Base-by-base conservation (phyloP, 2,329 filamentous ascomycete species). In the Colletotrichum incanum region DNA sequence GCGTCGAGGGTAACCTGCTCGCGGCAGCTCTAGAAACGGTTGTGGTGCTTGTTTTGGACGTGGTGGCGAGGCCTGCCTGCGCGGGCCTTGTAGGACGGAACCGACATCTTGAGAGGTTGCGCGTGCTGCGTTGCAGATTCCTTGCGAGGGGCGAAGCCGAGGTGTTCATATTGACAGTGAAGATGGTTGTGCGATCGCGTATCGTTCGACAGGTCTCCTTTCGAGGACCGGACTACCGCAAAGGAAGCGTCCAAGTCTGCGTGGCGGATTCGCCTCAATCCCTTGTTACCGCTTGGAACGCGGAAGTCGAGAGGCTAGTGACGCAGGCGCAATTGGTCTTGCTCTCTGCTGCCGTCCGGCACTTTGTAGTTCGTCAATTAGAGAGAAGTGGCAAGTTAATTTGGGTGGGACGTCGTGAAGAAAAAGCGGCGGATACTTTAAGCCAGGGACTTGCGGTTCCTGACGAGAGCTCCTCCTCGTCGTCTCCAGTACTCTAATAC, bases 41-140 rank as follows among this genome's bases (percentile, higher is more conserved):
- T 45, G 37, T 61, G 58, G 41, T 58, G 37, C n/a, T 45, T 58
- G 66, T 20, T 47, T 63, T 61, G 49, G 68, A 45, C 26, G 69
- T 20, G 11, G 73, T 70, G 59, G 65, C 50, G 43, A 73, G 65
- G 58, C 41, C 65, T 28, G 71, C 64, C 55, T 65, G 49, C 16
- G 56, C 47, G 49, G 67, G 56, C 76, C 69, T 76, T 49, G 75
- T 71, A 58, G 78, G 76, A 49, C 76, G 78, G 75, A 76, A 78
- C 71, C 77, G 78, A 41, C 76, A 73, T 70, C 74, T 78, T 52
- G 73, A 65, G 69, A 82, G 73, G 43, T 77, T 78, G 70, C 81
- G 79, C 55, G 80, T 79, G 76, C 80, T 78, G 77, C 79, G 82
- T 76, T 81, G 82, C 62, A 84, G 78, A 76, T 80, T 84, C 74